Evolutionary conservation across 2,329 filamentous ascomycete species (phyloP), one percentile per base, ranked within the genome.

Genomic region (Reticulascus tulasneorum): DNA sequence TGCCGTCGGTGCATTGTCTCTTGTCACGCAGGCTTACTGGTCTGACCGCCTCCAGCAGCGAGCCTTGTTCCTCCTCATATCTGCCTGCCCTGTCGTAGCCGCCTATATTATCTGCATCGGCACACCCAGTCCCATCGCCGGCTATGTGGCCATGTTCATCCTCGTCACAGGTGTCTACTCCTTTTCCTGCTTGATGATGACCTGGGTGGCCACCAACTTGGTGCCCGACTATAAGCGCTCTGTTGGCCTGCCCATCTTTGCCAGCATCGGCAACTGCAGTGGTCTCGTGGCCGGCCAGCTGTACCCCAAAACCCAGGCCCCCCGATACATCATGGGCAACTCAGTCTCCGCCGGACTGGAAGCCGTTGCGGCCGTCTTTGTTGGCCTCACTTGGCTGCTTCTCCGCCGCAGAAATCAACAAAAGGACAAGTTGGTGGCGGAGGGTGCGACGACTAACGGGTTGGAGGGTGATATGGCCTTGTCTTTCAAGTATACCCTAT

Each of bases 1-100:
- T 44, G 68, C 35, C 10, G 12, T 39, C 29, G 46, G 44, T 5
- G 41, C 38, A 11, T 28, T 44, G 23, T 46, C 44, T 1, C 41
- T 46, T 8, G 15, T 42, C 6, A 31, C 67, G 2, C 63, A 74
- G 8, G 79, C 80, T 6, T 68, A 67, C 39, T 54, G 79, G 35
- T 78, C 56, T 11, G 58, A 62, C 40, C 50, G 47, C 13, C 32
- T 53, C 7, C 46, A 47, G 27, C 47, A 48, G 29, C 51, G 58
- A 15, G 38, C 38, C 9, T 30, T 38, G 18, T 44, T 42, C 6
- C 39, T 42, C 36, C 32, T 40, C 5, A 36, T 37, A 1, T 39
- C 40, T 36, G 40, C 40, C 15, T 33, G 23, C 17, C 36, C 35
- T 3, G 33, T 37, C 6, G 33, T 37, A 11, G 34, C 24, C 3